phyloP scores from a whole-genome alignment of 257 asterid species.

The Solanum pinnatisectum region DNA sequence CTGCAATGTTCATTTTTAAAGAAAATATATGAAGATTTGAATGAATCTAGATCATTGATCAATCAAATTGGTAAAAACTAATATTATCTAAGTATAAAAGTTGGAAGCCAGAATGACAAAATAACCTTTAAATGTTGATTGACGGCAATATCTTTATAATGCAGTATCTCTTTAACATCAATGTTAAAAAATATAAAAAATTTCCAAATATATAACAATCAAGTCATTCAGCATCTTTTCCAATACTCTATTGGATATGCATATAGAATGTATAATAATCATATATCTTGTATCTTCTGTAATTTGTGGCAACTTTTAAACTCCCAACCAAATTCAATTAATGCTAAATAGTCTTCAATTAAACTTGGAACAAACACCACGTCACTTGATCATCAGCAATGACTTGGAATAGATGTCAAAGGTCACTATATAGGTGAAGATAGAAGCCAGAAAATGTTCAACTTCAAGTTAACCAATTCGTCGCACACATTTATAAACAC shows the following conservation, averaged over 20 bases:
- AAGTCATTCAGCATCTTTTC: background rate
- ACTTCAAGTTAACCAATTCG: background rate
- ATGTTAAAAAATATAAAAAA: background rate
- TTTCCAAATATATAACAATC: background rate
- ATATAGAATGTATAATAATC: background rate
- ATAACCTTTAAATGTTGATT: background rate
- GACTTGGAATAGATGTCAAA: background rate
- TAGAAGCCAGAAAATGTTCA: background rate
- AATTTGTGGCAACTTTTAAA: background rate
- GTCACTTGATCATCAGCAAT: background rate
- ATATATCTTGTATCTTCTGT: background rate
- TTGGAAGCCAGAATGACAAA: background rate
- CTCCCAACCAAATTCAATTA: background rate
- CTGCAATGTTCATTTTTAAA: constrained; percentile 29
- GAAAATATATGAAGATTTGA: background rate
- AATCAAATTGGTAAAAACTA: background rate
- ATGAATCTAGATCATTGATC: background rate
- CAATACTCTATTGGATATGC: background rate
- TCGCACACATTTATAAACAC: background rate
- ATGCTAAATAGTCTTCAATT: background rate
- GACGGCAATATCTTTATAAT: background rate
- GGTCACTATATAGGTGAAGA: background rate
- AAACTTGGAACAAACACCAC: background rate
- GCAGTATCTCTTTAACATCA: background rate
- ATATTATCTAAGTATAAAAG: background rate